phyloP scores from a whole-genome alignment of 768 basidiomycete species.

The Vishniacozyma victoriae region DNA sequence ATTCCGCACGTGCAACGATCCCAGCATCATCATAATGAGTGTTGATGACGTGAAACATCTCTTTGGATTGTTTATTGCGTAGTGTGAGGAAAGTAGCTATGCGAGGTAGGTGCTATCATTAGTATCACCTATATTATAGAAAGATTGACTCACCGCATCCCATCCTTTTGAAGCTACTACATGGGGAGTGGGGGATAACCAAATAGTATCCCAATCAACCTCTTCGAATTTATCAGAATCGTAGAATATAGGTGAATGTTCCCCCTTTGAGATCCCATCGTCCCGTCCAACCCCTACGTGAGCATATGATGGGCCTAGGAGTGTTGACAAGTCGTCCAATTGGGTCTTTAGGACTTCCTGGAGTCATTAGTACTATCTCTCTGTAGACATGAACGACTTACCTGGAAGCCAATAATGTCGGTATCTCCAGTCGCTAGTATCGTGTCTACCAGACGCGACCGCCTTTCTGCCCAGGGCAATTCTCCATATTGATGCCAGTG shows the following conservation, averaged over 20 bases:
- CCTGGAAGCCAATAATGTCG: slow-evolving; percentile 40
- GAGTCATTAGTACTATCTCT: no score
- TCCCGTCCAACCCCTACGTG: slow-evolving; percentile 63
- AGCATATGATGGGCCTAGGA: slow-evolving; percentile 56
- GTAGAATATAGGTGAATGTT: slow-evolving; percentile 62
- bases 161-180: slow-evolving; percentile 42
- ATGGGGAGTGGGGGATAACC: slow-evolving; percentile 45
- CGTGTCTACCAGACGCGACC: slow-evolving; percentile 29
- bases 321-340: slow-evolving; percentile 54
- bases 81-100: slow-evolving; percentile 41
- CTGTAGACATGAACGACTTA: slow-evolving; percentile 11
- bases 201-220: slow-evolving; percentile 29
- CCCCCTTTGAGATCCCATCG: slow-evolving; percentile 56
- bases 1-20: slow-evolving; percentile 29
- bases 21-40: slow-evolving; percentile 48
- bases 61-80: background rate
- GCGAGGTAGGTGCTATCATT: slow-evolving; percentile 20
- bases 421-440: slow-evolving; percentile 23
- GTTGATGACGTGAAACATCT: slow-evolving; percentile 36
- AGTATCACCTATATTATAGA: slow-evolving; percentile 2
- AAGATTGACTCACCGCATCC: slow-evolving; percentile 41
- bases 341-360: slow-evolving; percentile 55
- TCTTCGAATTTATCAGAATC: slow-evolving; percentile 48
- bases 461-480: slow-evolving; percentile 34
- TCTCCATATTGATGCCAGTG: slow-evolving; percentile 12